Evolutionary conservation across 495 filamentous ascomycete species (phyloP).

Genomic region (Podospora australis): DNA sequence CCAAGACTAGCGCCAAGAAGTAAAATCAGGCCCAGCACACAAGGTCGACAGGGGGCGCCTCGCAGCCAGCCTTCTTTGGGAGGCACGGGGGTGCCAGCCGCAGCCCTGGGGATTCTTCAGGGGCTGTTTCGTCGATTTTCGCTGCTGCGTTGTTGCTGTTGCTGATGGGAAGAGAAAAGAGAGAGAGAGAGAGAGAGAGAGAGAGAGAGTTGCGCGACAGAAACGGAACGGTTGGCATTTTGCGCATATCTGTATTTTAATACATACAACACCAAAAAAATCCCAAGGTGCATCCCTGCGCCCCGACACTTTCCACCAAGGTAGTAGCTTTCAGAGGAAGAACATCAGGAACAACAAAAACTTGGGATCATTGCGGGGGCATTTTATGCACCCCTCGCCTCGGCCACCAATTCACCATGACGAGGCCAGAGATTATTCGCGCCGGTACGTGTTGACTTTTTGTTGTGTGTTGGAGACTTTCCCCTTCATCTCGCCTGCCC

Average conservation of each 20-base stretch:
- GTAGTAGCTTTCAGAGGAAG: neutral
- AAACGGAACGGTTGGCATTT: no score
- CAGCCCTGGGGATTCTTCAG: conserved; percentile 17
- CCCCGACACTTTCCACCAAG: conserved; percentile 2
- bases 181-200: no score
- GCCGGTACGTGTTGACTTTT: conserved; percentile 60
- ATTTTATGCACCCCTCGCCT: conserved; percentile 13
- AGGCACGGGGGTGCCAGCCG: conserved; percentile 9
- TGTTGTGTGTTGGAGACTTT: no score
- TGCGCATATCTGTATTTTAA: no score
- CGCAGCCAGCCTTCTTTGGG: neutral
- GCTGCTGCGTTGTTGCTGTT: neutral
- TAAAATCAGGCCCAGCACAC: neutral
- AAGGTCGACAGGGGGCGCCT: conserved; percentile 4
- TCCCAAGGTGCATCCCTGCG: neutral
- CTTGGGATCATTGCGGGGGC: conserved; percentile 10
- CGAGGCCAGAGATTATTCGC: conserved; percentile 70
- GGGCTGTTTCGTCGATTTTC: conserved; percentile 4
- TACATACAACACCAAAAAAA: no score
- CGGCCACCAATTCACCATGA: conserved; percentile 49
- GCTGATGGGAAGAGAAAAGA: neutral
- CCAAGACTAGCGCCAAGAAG: conserved; percentile 7
- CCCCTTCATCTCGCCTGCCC: conserved; percentile 20
- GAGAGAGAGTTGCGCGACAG: no score
- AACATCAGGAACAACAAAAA: conserved; percentile 1